These are phyloP conservation scores for Rhizopus delemar DNA, from an alignment of 371 early-diverging fungal species.

Conservation along the genomic window DNA sequence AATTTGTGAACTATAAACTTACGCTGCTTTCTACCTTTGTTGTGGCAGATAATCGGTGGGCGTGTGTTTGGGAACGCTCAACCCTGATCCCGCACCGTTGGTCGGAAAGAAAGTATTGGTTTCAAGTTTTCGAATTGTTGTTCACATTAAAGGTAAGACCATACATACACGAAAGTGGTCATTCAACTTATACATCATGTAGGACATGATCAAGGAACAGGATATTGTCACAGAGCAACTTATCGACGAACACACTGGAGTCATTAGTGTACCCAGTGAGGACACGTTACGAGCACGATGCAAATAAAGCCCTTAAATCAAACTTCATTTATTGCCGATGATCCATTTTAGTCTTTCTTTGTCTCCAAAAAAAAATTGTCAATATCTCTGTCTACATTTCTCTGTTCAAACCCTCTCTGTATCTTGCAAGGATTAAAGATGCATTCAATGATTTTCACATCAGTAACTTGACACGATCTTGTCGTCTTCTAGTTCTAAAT, in stretches of 20 bases:
- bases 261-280: conserved; percentile 7
- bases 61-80: not conserved
- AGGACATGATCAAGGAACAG: conserved; percentile 11
- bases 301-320: too few relatives aligned
- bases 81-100: not conserved
- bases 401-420: too few relatives aligned
- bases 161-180: conserved; percentile 1
- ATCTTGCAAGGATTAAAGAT: too few relatives aligned
- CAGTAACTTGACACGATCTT: too few relatives aligned
- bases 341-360: too few relatives aligned
- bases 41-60: not conserved
- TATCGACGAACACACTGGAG: conserved; percentile 10
- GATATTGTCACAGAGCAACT: conserved; percentile 5
- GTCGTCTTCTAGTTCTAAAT: too few relatives aligned
- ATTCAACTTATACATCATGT: conserved; percentile 1
- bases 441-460: too few relatives aligned
- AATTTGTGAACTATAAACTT: conserved; percentile 16
- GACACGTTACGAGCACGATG: conserved; percentile 6
- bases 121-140: conserved; percentile 9
- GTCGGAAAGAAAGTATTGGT: conserved; percentile 5
- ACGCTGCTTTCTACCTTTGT: conserved; percentile 11
- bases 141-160: conserved; percentile 4
- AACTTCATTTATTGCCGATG: too few relatives aligned
- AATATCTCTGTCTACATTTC: too few relatives aligned
- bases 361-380: too few relatives aligned